A percentile compares a stretch with the other conserved stretches of the same genome.
Evolutionary conservation across 106 monocot genomes (phyloP).

Genomic region (Acorus calamus): DNA sequence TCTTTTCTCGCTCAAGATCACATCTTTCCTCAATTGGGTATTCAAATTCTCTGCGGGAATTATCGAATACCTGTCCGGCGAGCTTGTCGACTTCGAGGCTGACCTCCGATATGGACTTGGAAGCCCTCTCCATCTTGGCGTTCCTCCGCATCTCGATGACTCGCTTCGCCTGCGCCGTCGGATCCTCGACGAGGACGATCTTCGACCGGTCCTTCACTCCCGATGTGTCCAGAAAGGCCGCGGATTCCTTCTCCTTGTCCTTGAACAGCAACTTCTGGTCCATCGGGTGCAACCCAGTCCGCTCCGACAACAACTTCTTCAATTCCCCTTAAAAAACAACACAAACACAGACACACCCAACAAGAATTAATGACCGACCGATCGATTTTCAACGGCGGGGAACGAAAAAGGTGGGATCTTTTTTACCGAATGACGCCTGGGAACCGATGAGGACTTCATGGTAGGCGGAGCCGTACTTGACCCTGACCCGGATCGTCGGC

Average conservation of each 20-base stretch:
- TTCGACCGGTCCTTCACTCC: slow-evolving; percentile 87
- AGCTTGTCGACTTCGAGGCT: slow-evolving; percentile 57
- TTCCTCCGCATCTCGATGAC: slow-evolving; percentile 51
- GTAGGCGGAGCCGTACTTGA: slow-evolving; percentile 59
- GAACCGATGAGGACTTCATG: slow-evolving; percentile 78
- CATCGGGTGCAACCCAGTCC: slow-evolving; percentile 63
- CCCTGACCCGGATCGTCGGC: slow-evolving; percentile 55
- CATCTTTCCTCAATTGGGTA: no score
- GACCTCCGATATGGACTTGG: slow-evolving; percentile 45
- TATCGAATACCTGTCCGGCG: slow-evolving; percentile 37
- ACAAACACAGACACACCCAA: background rate
- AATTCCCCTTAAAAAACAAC: slow-evolving; percentile 49
- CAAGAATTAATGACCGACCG: no score
- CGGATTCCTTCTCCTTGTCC: slow-evolving; percentile 66
- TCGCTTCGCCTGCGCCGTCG: slow-evolving; percentile 54
- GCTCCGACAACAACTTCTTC: slow-evolving; percentile 65
- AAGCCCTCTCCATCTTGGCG: slow-evolving; percentile 49
- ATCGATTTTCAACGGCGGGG: background rate
- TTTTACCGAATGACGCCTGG: slow-evolving; percentile 65
- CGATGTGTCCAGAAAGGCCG: slow-evolving; percentile 52
- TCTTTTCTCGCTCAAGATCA: no score
- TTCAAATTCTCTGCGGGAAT: no score
- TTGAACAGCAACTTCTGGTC: slow-evolving; percentile 82
- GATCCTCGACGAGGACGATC: slow-evolving; percentile 53
- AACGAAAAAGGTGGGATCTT: background rate